Conservation (phyloP, 108 stramenopile species). For the Schizochytrium sp. region DNA sequence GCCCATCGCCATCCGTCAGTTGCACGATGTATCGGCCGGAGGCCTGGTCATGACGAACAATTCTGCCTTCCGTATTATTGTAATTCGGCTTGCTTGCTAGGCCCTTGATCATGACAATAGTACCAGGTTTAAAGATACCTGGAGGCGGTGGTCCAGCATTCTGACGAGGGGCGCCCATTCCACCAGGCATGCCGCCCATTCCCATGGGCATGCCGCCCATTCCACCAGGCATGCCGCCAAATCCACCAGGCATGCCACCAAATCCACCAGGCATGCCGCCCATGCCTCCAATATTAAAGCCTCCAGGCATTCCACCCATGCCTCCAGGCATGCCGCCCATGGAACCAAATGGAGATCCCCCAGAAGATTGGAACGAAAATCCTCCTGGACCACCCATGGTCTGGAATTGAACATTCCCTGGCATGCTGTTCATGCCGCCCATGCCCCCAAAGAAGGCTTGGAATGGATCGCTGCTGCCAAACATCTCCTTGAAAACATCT, state of each 20-base stretch:
- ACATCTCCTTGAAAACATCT: slow-evolving; percentile 23
- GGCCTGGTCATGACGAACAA: neutral
- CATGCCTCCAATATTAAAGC: slow-evolving; percentile 6
- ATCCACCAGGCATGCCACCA: slow-evolving; percentile 12
- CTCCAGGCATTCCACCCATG: slow-evolving; percentile 51
- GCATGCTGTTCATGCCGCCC: slow-evolving; percentile 32
- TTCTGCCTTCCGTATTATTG: slow-evolving; percentile 20
- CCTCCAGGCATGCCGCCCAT: slow-evolving; percentile 45
- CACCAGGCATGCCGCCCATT: neutral
- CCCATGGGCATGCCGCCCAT: neutral
- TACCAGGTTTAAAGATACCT: slow-evolving; percentile 7
- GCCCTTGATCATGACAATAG: slow-evolving; percentile 58
- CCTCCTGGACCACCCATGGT: slow-evolving; percentile 25
- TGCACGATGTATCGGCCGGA: neutral
- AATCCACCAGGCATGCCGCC: slow-evolving; percentile 36
- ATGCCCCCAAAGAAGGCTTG: slow-evolving; percentile 53
- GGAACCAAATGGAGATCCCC: neutral
- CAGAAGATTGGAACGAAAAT: slow-evolving; percentile 3
- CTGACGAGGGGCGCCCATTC: neutral
- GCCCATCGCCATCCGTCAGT: neutral
- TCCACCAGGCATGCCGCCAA: neutral
- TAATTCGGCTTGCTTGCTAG: neutral
- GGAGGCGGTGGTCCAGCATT: slow-evolving; percentile 24
- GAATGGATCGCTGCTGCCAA: slow-evolving; percentile 33
- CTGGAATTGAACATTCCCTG: neutral